Conservation (phyloP, 2,329 filamentous ascomycete genomes). For the Davidsoniella neocaledoniae region DNA sequence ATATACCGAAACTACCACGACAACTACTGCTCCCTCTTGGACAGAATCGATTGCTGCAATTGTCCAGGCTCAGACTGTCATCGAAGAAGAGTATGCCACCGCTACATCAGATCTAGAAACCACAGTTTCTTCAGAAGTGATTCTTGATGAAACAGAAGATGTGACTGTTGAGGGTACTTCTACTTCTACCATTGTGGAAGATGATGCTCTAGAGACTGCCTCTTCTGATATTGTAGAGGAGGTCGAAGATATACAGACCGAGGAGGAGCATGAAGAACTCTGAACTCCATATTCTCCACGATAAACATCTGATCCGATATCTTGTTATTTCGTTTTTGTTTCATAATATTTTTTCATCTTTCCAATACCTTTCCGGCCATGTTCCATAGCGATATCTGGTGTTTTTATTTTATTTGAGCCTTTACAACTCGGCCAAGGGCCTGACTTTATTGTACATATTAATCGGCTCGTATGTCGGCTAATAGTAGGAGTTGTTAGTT, state of each 20-base stretch:
- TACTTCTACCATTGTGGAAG: background rate
- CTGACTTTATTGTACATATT: conserved; percentile 1
- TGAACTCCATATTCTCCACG: background rate
- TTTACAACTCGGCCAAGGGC: background rate
- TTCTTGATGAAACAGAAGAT: background rate
- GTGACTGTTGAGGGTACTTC: background rate
- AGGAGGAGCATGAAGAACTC: background rate
- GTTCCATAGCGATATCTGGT: background rate
- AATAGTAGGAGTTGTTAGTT: too few species aligned
- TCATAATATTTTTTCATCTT: background rate
- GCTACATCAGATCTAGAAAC: background rate
- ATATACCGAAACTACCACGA: too few species aligned
- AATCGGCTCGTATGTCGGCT: too few species aligned
- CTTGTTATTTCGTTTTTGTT: background rate
- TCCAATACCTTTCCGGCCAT: background rate
- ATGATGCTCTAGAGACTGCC: background rate
- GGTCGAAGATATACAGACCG: background rate
- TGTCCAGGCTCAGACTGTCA: background rate
- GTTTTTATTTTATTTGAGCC: too few species aligned
- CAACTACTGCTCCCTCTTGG: too few species aligned
- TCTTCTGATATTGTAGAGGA: background rate
- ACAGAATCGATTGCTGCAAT: too few species aligned
- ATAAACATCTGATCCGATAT: background rate
- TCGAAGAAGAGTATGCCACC: background rate
- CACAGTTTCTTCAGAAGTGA: background rate